These are phyloP conservation scores for Pisolithus albus DNA, from an alignment of 768 basidiomycete genomes.

Conservation along the genomic window DNA sequence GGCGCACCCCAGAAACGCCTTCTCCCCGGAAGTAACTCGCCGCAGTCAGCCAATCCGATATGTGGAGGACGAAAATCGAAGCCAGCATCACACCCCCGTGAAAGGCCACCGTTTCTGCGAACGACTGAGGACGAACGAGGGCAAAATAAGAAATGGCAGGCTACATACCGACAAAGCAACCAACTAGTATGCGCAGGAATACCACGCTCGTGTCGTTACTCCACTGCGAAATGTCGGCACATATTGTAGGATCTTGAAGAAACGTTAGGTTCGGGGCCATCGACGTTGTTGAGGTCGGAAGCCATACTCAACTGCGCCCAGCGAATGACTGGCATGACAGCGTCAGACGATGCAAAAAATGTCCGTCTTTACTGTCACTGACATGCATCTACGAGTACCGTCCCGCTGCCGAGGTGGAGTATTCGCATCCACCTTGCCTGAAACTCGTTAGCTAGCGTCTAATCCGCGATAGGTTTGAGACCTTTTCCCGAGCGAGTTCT, in stretches of 20 bases:
- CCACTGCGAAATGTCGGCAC: conserved; percentile 41
- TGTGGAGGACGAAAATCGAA: conserved; percentile 44
- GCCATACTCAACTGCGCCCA: conserved; percentile 66
- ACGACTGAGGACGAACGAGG: not conserved
- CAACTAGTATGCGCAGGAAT: conserved; percentile 56
- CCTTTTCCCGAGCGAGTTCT: conserved; percentile 21
- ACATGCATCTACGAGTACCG: conserved; percentile 71
- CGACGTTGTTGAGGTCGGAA: not conserved
- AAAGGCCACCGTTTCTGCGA: conserved; percentile 69
- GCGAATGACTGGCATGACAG: conserved; percentile 51
- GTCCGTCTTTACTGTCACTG: conserved; percentile 21
- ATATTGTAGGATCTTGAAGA: conserved; percentile 34
- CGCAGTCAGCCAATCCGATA: conserved; percentile 31
- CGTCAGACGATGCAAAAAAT: conserved; percentile 2
- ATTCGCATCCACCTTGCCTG: conserved; percentile 58
- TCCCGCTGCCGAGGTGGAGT: conserved; percentile 48
- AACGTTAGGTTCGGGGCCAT: not conserved
- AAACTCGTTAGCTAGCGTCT: not conserved
- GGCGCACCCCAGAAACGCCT: conserved; percentile 44
- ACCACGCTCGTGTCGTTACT: conserved; percentile 40
- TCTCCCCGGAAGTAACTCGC: conserved; percentile 15
- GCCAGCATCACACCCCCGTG: conserved; percentile 59
- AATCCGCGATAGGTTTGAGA: conserved; percentile 7
- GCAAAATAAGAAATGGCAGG: not conserved
- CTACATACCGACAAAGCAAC: conserved; percentile 53